A percentile compares a stretch with the other conserved stretches of the same genome.
These are phyloP conservation scores for Ophiobolus disseminans DNA, from an alignment of 2,329 filamentous ascomycete species.

Conservation along the genomic window DNA sequence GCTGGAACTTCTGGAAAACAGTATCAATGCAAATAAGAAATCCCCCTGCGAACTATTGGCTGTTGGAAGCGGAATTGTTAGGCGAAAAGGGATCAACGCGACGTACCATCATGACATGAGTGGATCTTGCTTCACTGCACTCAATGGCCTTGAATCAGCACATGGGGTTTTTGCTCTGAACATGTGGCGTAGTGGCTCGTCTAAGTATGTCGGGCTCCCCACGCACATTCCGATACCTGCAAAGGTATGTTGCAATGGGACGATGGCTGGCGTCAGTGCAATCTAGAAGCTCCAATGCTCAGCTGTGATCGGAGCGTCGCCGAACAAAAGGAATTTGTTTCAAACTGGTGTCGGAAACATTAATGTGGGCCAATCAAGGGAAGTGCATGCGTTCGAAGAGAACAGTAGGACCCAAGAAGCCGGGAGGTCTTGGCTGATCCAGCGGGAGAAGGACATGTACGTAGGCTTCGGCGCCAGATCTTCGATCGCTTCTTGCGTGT, in stretches of 20 bases:
- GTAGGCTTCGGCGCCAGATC: slow-evolving; percentile 1
- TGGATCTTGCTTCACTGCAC: not conserved
- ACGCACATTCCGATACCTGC: slow-evolving; percentile 2
- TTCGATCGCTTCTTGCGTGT: slow-evolving; percentile 3
- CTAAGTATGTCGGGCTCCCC: slow-evolving; percentile 12
- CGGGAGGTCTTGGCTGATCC: slow-evolving; percentile 7
- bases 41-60: not conserved
- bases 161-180: not conserved
- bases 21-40: not conserved
- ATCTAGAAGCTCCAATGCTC: slow-evolving; percentile 4
- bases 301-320: not conserved
- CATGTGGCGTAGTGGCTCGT: too few species aligned
- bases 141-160: not conserved
- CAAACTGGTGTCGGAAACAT: slow-evolving; percentile 6
- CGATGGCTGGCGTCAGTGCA: slow-evolving; percentile 1
- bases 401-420: slow-evolving; percentile 4
- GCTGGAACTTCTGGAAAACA: not conserved
- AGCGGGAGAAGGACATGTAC: slow-evolving; percentile 15
- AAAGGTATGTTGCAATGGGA: not conserved
- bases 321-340: slow-evolving; percentile 9
- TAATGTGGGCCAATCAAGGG: slow-evolving; percentile 3
- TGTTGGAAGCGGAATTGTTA: slow-evolving; percentile 1
- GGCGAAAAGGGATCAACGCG: slow-evolving; percentile 3
- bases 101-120: not conserved
- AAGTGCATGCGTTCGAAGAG: not conserved